Evolutionary conservation across 805 yeast genomes (phyloP).

Genomic region (Suhomyces sp.): DNA sequence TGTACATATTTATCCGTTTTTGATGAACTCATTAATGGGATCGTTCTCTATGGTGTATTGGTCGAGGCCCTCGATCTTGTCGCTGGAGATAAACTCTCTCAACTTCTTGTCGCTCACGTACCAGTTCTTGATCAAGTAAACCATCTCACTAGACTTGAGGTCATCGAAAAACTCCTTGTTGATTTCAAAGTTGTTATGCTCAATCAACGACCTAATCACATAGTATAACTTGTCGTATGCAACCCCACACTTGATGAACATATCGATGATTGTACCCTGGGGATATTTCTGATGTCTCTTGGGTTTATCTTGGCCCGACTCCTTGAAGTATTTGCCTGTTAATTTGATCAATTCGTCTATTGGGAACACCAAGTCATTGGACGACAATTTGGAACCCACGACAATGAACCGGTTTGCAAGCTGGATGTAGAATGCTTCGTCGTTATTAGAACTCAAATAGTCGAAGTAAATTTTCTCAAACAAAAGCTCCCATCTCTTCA

Average conservation of each 20-base stretch:
- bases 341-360: constrained; percentile 66
- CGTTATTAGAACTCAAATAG: constrained; percentile 19
- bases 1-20: constrained; percentile 5
- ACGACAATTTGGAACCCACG: constrained; percentile 62
- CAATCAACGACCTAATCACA: constrained; percentile 59
- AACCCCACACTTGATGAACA: constrained; percentile 63
- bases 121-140: constrained; percentile 64
- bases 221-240: constrained; percentile 64
- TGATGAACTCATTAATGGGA: constrained; percentile 45
- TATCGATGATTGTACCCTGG: constrained; percentile 57
- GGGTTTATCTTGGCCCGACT: constrained; percentile 30
- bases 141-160: constrained; percentile 52
- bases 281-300: constrained; percentile 33
- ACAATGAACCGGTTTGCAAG: constrained; percentile 39
- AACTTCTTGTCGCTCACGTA: constrained; percentile 60
- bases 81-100: constrained; percentile 52
- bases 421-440: constrained; percentile 37
- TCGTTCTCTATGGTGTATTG: constrained; percentile 52
- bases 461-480: constrained; percentile 50
- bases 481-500: constrained; percentile 74
- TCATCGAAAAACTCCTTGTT: constrained; percentile 43
- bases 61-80: constrained; percentile 41
- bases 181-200: constrained; percentile 53
- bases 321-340: constrained; percentile 52
- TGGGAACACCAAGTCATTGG: constrained; percentile 79